A percentile compares a stretch with the other conserved stretches of the same genome.
phyloP scores from a whole-genome alignment of 768 basidiomycete genomes.

The Ephemerocybe angulata region DNA sequence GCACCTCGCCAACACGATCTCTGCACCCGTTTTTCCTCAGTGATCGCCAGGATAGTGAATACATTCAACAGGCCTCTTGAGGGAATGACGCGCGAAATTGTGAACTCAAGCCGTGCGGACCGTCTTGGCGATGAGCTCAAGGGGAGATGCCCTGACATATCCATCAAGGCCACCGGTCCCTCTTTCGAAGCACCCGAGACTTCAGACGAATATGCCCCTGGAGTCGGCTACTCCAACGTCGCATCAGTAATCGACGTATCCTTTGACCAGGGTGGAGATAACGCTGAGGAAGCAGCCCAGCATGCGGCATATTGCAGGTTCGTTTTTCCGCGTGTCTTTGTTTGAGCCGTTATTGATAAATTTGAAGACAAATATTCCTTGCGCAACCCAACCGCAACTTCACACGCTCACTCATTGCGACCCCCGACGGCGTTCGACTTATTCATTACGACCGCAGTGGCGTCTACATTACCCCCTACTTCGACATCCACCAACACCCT shows the following conservation, averaged over 20 bases:
- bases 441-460: constrained; percentile 6
- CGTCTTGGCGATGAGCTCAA: not conserved
- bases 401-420: not conserved
- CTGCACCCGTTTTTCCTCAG: not conserved
- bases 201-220: too few species aligned
- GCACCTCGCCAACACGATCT: not conserved
- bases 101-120: not conserved
- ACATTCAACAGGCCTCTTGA: not conserved
- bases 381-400: constrained; percentile 1
- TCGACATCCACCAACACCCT: constrained; percentile 1
- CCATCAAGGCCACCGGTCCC: too few species aligned
- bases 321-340: too few species aligned
- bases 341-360: too few species aligned
- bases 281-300: too few species aligned
- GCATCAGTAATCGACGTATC: too few species aligned
- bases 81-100: not conserved
- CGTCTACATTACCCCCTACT: not conserved
- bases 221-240: too few species aligned
- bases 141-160: not conserved
- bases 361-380: constrained; percentile 1
- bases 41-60: not conserved
- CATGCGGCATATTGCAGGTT: too few species aligned
- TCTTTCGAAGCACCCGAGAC: too few species aligned
- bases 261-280: too few species aligned
- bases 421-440: not conserved